Base-by-base conservation (phyloP, 2,329 filamentous ascomycete species). In the Trichoderma arundinaceum region DNA sequence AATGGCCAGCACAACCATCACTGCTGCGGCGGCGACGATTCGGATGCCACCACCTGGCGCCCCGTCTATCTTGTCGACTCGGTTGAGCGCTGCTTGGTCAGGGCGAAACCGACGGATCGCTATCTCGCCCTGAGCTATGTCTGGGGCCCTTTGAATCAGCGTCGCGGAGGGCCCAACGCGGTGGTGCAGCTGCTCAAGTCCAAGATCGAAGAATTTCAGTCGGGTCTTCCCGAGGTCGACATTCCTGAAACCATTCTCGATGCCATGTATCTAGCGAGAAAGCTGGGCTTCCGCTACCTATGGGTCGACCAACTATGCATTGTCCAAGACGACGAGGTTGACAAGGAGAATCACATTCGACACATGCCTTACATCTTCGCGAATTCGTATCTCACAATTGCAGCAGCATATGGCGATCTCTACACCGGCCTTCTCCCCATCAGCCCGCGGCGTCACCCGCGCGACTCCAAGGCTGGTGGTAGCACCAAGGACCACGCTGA, bases 111-210 rank as follows among this genome's bases (percentile, higher is more conserved):
- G 2, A 71, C 72, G 9, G 79, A 81, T 53, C 72, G 78, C 39
- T 82, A 82, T 57, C 69, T 81, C 4, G 78, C 80, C n/a, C 74
- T 83, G 28, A 82, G 80, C 72, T 83, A 83, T 68, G 79, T 82
- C 39, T 81, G 78, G 74, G 78, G 77, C 13, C 52, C 66, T 7
- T 69, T 72, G 3, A 69, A 70, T 4, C 68, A 65, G 33, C 74
- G 74, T n/a, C 71, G 69, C 32, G 71, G 71, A 13, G 67, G 70
- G 12, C 68, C 73, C 4, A 72, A 75, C 4, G 69, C 69, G 9
- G 70, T 70, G 5, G 69, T 71, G 28, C 76, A 77, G 68, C 74
- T 80, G 32, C 68, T 78, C 39, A 73, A 72, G 54, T 71, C 73
- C 56, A 82, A 79, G 38, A 44, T 80, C 17, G 76, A 77, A 19